A percentile compares a stretch with the other conserved stretches of the same genome.
phyloP scores from a whole-genome alignment of 345 rosid genomes.

The Eucalyptus leucophloia region DNA sequence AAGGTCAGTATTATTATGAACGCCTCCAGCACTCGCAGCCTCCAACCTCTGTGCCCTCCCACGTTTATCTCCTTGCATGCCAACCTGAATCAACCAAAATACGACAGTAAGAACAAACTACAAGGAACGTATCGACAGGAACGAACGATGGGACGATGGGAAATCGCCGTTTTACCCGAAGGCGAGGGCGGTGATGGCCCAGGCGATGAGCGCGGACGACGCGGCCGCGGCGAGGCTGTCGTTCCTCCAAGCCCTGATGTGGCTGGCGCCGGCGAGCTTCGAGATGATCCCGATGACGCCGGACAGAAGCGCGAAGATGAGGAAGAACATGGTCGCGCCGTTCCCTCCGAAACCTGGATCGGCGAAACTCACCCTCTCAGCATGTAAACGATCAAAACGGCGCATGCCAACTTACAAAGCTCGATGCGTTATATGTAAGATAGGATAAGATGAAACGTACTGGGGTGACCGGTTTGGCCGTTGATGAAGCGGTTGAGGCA shows the following conservation, averaged over 20 bases:
- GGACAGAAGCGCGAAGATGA: slow-evolving; percentile 49
- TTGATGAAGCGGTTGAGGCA: slow-evolving; percentile 60
- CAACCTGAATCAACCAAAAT: slow-evolving; percentile 23
- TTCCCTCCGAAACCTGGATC: slow-evolving; percentile 72
- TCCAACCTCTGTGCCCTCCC: slow-evolving; percentile 90
- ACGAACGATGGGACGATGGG: too few relatives aligned
- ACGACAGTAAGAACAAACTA: neutral
- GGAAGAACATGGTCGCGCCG: slow-evolving; percentile 77
- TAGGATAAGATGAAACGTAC: slow-evolving; percentile 8
- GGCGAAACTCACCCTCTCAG: neutral
- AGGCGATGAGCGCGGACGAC: slow-evolving; percentile 48
- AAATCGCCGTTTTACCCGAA: slow-evolving; percentile 31
- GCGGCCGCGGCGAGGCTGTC: slow-evolving; percentile 83
- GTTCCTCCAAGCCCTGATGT: slow-evolving; percentile 68
- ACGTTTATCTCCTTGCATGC: slow-evolving; percentile 80
- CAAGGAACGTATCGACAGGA: neutral
- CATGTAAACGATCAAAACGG: fast-evolving
- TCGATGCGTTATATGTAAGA: neutral
- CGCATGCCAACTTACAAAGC: neutral
- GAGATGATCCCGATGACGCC: slow-evolving; percentile 59
- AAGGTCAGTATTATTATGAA: slow-evolving; percentile 58
- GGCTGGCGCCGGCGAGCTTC: slow-evolving; percentile 61
- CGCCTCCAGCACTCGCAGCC: slow-evolving; percentile 59
- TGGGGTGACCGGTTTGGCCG: slow-evolving; percentile 73
- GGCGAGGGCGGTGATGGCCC: slow-evolving; percentile 79